A percentile compares a stretch with the other conserved stretches of the same genome.
Conservation (phyloP, 2,329 filamentous ascomycete species). For the Ascochyta rabiei region DNA sequence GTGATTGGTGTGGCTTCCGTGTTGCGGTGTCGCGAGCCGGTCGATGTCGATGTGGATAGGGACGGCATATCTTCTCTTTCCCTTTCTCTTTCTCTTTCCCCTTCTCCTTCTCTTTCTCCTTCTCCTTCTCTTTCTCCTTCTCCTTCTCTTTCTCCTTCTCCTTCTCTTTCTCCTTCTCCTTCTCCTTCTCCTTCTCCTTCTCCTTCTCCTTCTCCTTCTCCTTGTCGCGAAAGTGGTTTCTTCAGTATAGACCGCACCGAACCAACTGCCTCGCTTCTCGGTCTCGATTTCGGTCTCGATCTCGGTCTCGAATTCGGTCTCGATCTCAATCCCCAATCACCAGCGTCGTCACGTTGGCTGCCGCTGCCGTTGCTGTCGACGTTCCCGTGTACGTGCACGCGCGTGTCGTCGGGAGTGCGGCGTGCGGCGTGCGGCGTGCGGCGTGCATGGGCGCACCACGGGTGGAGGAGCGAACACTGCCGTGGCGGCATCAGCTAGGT, state of each 20-base stretch:
- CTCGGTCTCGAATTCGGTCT: background rate
- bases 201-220: no score
- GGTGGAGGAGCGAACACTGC: background rate
- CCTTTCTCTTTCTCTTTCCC: background rate
- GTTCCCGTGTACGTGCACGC: no score
- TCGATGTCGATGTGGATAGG: background rate
- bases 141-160: background rate
- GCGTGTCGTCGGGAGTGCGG: background rate
- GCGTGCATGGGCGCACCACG: background rate
- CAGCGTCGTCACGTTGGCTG: background rate
- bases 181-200: background rate
- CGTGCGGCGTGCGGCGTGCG: background rate
- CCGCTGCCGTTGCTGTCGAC: no score
- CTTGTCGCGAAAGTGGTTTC: no score
- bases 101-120: background rate
- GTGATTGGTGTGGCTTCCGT: slow-evolving; percentile 47
- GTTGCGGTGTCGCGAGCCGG: slow-evolving; percentile 24
- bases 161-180: background rate
- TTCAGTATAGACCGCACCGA: background rate
- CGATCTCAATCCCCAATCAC: no score
- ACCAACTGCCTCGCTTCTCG: background rate
- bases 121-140: background rate
- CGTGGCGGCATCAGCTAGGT: slow-evolving; percentile 6
- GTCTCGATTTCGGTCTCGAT: background rate
- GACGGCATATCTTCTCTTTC: background rate